Base-by-base conservation (phyloP, 371 early-diverging fungal species). In the Mucor lusitanicus region DNA sequence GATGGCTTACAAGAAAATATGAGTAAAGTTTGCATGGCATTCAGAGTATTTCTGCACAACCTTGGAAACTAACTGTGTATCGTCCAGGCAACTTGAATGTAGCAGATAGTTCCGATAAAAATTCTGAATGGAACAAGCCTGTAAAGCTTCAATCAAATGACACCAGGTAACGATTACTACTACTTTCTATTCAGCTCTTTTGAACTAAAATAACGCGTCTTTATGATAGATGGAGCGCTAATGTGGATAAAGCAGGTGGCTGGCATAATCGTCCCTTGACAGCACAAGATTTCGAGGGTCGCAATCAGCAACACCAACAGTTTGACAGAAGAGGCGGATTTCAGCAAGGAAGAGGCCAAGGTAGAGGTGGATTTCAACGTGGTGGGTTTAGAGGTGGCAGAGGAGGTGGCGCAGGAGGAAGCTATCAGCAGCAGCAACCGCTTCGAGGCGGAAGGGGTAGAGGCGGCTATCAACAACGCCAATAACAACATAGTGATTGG, bases 91-190 rank as follows among this genome's bases (percentile, higher is more conserved):
- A 60, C 19, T 37, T 65, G 17, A 57, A 21, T 48, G 63, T 62
- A 13, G 63, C 57, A 13, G n/a, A 44, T 42, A 25, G 23, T 25
- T 19, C 54, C 21, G 23, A 68, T 19, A 17, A 30, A n/a, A 58
- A 33, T n/a, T 23, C 32, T 21, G 57, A 64, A 56, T 64, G 61
- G 61, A 57, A 44, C 53, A 61, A 60, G 13, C 59, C 50, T 17
- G 42, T 46, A 19, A 15, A 55, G 15, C 27, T 25, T 59, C 30
- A 30, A 39, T 8, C 54, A n/a, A 25, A 65, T 35, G 48, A 65
- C 17, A 19, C 32, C 11, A 48, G 28, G 66, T 33, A 33, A 33
- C 33, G 30, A 30, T 59, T 46, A 65, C 30, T 3, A 54, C 6
- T 12, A n/a, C n/a, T n/a, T n/a, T n/a, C n/a, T n/a, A n/a, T n/a